These are phyloP conservation scores for Claviceps maximensis DNA, from an alignment of 2,329 filamentous ascomycete species.

Conservation along the genomic window DNA sequence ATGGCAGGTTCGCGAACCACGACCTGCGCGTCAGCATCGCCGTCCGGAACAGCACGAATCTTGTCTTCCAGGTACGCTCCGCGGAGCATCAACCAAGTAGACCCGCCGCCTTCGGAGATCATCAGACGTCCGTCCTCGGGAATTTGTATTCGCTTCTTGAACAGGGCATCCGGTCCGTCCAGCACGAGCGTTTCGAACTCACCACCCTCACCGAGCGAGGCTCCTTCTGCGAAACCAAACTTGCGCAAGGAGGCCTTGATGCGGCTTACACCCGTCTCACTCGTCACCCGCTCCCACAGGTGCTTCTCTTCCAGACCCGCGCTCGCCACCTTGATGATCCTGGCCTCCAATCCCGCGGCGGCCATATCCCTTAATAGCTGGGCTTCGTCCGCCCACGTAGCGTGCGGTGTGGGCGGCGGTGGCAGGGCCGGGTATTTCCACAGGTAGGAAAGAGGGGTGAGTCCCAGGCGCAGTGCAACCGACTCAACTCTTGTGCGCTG, in stretches of 20 bases:
- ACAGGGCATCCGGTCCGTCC: constrained; percentile 61
- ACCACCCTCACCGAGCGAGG: constrained; percentile 79
- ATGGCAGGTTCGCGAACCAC: constrained; percentile 45
- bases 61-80: constrained; percentile 41
- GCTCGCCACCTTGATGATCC: constrained; percentile 89
- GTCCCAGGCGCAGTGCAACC: constrained; percentile 69
- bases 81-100: constrained; percentile 54
- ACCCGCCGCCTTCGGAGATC: constrained; percentile 60
- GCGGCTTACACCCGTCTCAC: constrained; percentile 31
- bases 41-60: constrained; percentile 1
- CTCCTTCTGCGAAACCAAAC: constrained; percentile 57
- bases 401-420: constrained; percentile 40
- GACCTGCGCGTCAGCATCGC: constrained; percentile 7
- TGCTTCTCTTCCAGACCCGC: constrained; percentile 71
- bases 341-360: constrained; percentile 62
- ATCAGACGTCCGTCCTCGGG: constrained; percentile 36
- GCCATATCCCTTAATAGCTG: constrained; percentile 73
- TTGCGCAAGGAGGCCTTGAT: constrained; percentile 43
- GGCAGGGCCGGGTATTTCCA: constrained; percentile 82
- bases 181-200: constrained; percentile 92
- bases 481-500: constrained; percentile 94
- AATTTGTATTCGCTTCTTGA: constrained; percentile 57
- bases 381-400: constrained; percentile 26
- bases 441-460: constrained; percentile 72
- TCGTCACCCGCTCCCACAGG: constrained; percentile 69